Conservation (phyloP, 1,284 basidiomycete genomes). For the Gymnopus androsaceus region DNA sequence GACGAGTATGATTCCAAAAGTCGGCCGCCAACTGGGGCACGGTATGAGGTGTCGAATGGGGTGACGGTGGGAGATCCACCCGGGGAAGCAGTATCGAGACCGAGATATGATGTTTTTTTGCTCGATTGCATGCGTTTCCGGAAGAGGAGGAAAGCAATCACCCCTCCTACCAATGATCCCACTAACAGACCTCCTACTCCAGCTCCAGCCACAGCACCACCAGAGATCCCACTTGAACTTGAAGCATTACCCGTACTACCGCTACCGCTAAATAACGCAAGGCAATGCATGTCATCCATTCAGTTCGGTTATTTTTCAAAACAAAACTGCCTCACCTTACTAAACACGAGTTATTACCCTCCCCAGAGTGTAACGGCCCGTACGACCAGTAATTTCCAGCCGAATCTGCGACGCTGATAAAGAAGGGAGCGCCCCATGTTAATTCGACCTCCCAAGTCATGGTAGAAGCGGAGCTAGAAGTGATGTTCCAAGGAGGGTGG, state of each 20-base stretch:
- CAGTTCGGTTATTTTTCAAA: neutral
- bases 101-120: conserved; percentile 20
- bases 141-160: conserved; percentile 29
- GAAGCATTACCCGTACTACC: too few species aligned
- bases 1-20: conserved; percentile 22
- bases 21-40: neutral
- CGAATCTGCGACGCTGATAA: conserved; percentile 54
- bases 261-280: neutral
- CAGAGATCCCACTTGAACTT: too few species aligned
- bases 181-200: conserved; percentile 1
- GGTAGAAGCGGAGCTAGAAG: conserved; percentile 38
- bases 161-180: conserved; percentile 1
- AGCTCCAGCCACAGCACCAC: neutral
- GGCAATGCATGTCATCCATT: too few species aligned
- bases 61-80: neutral
- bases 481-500: conserved; percentile 61
- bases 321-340: conserved; percentile 20
- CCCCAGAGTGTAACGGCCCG: conserved; percentile 53
- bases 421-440: conserved; percentile 58
- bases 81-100: conserved; percentile 2
- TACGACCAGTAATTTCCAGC: conserved; percentile 53
- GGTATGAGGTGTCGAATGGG: neutral
- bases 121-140: conserved; percentile 28
- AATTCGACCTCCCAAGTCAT: conserved; percentile 61
- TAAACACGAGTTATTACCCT: conserved; percentile 37